Conservation (phyloP, 768 basidiomycete species). For the Gymnopilus junonius region DNA sequence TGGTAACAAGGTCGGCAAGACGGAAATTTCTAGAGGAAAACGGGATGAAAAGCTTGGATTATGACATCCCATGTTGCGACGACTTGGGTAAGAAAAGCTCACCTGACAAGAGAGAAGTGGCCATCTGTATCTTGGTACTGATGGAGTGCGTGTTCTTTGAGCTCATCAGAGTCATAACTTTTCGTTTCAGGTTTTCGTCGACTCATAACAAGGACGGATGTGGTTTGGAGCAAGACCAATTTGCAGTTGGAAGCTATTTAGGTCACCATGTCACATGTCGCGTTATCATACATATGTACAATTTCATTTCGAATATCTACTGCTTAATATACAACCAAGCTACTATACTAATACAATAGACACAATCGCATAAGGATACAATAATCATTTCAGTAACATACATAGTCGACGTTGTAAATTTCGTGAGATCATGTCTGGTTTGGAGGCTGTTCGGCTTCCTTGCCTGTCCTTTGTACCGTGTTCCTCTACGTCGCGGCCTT, state of each 20-base stretch:
- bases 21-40: constrained; percentile 82
- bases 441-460: constrained; percentile 43
- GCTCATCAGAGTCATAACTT: constrained; percentile 29
- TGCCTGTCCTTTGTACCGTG: constrained; percentile 6
- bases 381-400: constrained; percentile 48
- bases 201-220: constrained; percentile 40
- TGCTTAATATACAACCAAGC: neutral
- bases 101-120: constrained; percentile 98
- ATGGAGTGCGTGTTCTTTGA: constrained; percentile 56
- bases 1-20: constrained; percentile 96
- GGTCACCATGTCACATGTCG: constrained; percentile 82
- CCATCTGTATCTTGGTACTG: constrained; percentile 90
- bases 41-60: constrained; percentile 16
- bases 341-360: neutral
- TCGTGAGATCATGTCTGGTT: neutral
- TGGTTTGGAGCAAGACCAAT: neutral
- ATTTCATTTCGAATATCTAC: neutral
- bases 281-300: neutral
- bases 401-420: neutral
- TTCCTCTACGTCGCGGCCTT: constrained; percentile 18
- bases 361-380: constrained; percentile 3
- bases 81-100: constrained; percentile 20
- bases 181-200: constrained; percentile 49
- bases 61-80: constrained; percentile 15
- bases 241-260: constrained; percentile 1